phyloP scores from a whole-genome alignment of 805 yeast species.

The Candida saitoana region DNA sequence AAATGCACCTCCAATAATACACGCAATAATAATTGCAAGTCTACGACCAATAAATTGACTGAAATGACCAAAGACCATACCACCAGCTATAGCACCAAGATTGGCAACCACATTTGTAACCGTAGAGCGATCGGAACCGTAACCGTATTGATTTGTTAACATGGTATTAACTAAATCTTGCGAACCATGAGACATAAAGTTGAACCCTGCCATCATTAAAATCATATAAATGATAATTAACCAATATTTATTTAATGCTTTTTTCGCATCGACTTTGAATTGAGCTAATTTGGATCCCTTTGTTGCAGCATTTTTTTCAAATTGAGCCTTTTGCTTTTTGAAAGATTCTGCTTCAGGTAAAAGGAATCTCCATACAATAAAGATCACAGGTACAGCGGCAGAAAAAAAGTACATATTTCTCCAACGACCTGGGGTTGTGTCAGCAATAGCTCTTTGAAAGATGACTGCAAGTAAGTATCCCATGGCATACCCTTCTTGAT shows the following conservation, averaged over 20 bases:
- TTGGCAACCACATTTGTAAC: slow-evolving; percentile 62
- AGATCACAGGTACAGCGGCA: slow-evolving; percentile 59
- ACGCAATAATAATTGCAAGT: slow-evolving; percentile 47
- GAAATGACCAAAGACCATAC: slow-evolving; percentile 54
- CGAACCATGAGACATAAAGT: slow-evolving; percentile 70
- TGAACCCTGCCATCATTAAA: slow-evolving; percentile 59
- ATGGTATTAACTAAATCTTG: slow-evolving; percentile 71
- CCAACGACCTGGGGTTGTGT: slow-evolving; percentile 52
- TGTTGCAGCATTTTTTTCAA: slow-evolving; percentile 8
- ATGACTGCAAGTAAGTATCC: slow-evolving; percentile 64
- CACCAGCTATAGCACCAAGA: slow-evolving; percentile 66
- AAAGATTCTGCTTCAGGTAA: slow-evolving; percentile 61
- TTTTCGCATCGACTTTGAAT: slow-evolving; percentile 10
- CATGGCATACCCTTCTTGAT: slow-evolving; percentile 56
- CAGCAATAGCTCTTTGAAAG: slow-evolving; percentile 57
- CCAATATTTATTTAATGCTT: slow-evolving; percentile 24
- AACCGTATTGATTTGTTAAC: slow-evolving; percentile 49
- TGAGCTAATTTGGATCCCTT: slow-evolving; percentile 10
- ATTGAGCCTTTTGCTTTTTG: slow-evolving; percentile 16
- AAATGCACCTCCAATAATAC: slow-evolving; percentile 54
- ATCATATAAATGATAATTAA: slow-evolving; percentile 28
- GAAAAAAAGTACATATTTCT: slow-evolving; percentile 71
- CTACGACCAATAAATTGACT: slow-evolving; percentile 62
- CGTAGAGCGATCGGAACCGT: slow-evolving; percentile 45
- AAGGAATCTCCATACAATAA: slow-evolving; percentile 53